Conservation (phyloP, 2,329 filamentous ascomycete genomes). For the Emergomyces orientalis region DNA sequence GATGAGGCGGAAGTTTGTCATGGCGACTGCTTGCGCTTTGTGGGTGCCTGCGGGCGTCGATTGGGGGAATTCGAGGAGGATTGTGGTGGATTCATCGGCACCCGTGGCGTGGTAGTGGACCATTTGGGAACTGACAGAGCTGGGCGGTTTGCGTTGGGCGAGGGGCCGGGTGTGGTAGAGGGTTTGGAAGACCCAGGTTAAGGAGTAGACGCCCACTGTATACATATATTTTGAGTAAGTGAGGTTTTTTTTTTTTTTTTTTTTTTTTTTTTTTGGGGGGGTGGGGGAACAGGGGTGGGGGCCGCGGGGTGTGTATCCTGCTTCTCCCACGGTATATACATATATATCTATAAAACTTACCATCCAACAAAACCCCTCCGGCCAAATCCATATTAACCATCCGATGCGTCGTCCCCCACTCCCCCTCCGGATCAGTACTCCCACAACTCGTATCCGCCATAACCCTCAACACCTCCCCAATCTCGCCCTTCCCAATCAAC, state of each 20-base stretch:
- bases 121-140: conserved; percentile 56
- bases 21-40: conserved; percentile 62
- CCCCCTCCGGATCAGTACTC: conserved; percentile 47
- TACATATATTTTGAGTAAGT: not conserved
- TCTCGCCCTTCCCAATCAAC: conserved; percentile 49
- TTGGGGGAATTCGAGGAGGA: conserved; percentile 66
- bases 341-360: conserved; percentile 25
- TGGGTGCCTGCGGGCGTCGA: conserved; percentile 37
- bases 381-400: conserved; percentile 79
- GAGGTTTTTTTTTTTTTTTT: not conserved
- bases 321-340: not conserved
- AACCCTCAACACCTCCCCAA: conserved; percentile 51
- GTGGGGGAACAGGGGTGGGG: not conserved
- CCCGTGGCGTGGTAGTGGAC: conserved; percentile 63
- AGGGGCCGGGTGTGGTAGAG: conserved; percentile 69
- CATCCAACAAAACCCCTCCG: conserved; percentile 71
- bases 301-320: too few species aligned
- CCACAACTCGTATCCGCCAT: conserved; percentile 55
- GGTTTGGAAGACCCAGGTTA: conserved; percentile 87
- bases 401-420: conserved; percentile 55
- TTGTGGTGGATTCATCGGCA: conserved; percentile 67
- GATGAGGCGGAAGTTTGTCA: conserved; percentile 54
- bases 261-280: too few species aligned
- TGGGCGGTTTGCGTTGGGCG: conserved; percentile 55
- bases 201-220: conserved; percentile 67